Evolutionary conservation across 805 yeast genomes (phyloP).

Genomic region (Candida sithepensis): DNA sequence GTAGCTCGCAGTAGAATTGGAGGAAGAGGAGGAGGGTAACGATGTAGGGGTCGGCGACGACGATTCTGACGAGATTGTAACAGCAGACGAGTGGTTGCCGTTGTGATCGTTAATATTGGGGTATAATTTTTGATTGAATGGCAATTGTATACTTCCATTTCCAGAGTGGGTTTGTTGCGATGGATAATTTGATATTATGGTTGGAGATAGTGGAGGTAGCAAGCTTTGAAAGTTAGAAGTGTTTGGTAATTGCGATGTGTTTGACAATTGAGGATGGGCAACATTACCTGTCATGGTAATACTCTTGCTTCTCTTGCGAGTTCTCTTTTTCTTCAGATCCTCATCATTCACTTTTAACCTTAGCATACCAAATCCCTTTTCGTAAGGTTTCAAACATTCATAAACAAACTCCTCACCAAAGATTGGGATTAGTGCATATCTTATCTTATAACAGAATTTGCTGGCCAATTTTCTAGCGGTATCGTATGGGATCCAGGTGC

Average conservation of each 20-base stretch:
- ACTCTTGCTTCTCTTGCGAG: slow-evolving; percentile 17
- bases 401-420: slow-evolving; percentile 71
- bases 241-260: background rate
- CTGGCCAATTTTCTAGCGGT: slow-evolving; percentile 66
- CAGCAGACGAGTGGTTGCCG: background rate
- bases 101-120: background rate
- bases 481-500: slow-evolving; percentile 83
- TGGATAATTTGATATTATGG: background rate
- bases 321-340: slow-evolving; percentile 23
- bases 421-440: slow-evolving; percentile 72
- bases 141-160: background rate
- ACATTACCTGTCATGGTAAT: background rate
- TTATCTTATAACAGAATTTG: slow-evolving; percentile 72
- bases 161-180: background rate
- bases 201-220: background rate
- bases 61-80: background rate
- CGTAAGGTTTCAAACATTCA: slow-evolving; percentile 55
- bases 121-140: background rate
- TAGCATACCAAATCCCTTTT: slow-evolving; percentile 64
- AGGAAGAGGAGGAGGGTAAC: background rate
- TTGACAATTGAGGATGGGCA: background rate
- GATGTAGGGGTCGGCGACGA: background rate
- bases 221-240: background rate
- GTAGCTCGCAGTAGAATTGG: background rate
- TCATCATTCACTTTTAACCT: slow-evolving; percentile 34